Evolutionary conservation across 495 filamentous ascomycete species (phyloP), one percentile per base, ranked within the genome.

Genomic region (Tuber magnatum): DNA sequence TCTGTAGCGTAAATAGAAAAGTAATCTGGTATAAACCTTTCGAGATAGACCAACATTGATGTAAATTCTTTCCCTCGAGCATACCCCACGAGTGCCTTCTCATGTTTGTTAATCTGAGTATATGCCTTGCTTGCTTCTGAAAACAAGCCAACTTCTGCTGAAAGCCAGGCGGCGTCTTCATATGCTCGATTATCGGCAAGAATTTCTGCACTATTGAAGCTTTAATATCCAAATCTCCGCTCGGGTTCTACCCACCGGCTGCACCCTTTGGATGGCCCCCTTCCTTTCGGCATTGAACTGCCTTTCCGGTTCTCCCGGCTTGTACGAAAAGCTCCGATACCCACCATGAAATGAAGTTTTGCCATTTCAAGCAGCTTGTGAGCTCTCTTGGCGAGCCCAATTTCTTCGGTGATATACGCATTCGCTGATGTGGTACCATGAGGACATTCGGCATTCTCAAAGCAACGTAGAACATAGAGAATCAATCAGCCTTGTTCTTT

Each of bases 391-490:
- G 40, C 41, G 41, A 46, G 73, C 7, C 75, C 79, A 7, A 71
- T 68, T 42, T 75, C 71, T 40, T 77, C 75, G 0, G 61, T 44
- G 41, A 81, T 70, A 71, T 74, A 75, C 9, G 78, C 79, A 6
- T 65, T 73, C 0, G 78, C 46, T 28, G 80, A n/a, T 12, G 75
- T 42, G 38, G 48, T 51, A 24, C 75, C 74, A 18, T 35, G 35
- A 9, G 7, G 12, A 40, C 80, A 74, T 5, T 75, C 75, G 20
- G 72, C 79, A 24, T 65, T 71, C 32, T 40, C 40, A 35, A 81
- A 81, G 68, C 77, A 80, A 46, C 77, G 71, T 16, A 73, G 75
- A 16, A 77, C 79, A 77, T 80, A 51, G 35, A 8, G 9, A 42
- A 28, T 44, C 16, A 1, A n/a, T 43, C 3, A 70, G 24, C 74